phyloP scores from a whole-genome alignment of 106 monocot genomes.

The Chionographis japonica region DNA sequence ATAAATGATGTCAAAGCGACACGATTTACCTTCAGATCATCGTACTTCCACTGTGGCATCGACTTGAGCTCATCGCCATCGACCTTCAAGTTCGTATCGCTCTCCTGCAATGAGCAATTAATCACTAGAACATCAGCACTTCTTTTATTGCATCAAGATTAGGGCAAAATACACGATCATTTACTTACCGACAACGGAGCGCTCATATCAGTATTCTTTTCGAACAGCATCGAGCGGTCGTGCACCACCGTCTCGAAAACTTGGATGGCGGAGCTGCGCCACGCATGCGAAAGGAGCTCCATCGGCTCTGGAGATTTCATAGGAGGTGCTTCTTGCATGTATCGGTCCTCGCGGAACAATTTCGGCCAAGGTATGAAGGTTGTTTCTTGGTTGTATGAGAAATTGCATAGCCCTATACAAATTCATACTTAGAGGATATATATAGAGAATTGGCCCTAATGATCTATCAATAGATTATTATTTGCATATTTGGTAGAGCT shows the following conservation, averaged over 20 bases:
- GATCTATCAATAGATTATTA: constrained; percentile 3
- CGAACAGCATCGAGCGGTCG: constrained; percentile 7
- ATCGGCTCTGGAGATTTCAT: constrained; percentile 16
- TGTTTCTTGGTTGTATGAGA: no score
- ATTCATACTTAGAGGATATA: not conserved
- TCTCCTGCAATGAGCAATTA: constrained; percentile 21
- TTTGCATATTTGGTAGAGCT: constrained; percentile 26
- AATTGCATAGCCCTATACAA: not conserved
- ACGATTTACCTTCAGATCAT: constrained; percentile 62
- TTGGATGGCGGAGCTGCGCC: constrained; percentile 59
- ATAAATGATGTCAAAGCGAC: not conserved
- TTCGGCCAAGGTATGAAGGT: no score
- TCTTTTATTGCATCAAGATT: not conserved
- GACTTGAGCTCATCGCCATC: constrained; percentile 25
- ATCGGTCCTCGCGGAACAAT: constrained; percentile 11
- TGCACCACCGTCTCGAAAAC: constrained; percentile 29
- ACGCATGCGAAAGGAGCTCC: constrained; percentile 44
- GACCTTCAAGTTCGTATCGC: constrained; percentile 17
- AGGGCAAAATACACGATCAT: not conserved
- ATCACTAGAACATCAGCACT: not conserved
- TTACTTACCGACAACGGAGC: constrained; percentile 13
- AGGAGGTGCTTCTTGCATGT: not conserved
- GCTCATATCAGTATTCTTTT: constrained; percentile 7
- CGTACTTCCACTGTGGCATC: constrained; percentile 40
- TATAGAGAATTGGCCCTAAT: not conserved